Base-by-base conservation (phyloP, 176 grass and related monocot species). In the Phoenix roebelenii region DNA sequence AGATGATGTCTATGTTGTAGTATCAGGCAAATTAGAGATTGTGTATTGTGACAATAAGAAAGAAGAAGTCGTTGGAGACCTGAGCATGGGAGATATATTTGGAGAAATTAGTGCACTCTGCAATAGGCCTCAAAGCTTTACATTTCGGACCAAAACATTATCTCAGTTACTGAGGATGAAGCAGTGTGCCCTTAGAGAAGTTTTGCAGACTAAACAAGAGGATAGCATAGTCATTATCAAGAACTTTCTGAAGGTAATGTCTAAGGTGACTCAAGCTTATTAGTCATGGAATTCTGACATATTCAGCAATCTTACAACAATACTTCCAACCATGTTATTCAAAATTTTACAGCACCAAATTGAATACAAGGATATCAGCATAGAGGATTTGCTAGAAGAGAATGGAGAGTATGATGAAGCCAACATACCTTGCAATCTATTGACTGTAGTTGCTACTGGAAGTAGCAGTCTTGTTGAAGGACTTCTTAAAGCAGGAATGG, bases 141-240 rank as follows among this genome's bases (percentile, higher is more conserved):
- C 93, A 28, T 88, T 97, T 32, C 78, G 87, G 50, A 85, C 93
- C 2, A 78, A 72, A 80, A 91, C 84, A 44, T 68, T 97, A 5
- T 80, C 82, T 71, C 93, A 97, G 74, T 84, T 97, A 25, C 72
- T 97, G 19, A 24, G 93, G 66, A 55, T 97, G 16, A 91, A 85
- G 74, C 87, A 85, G 73, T 76, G 66, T 75, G 56, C 76, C 12
- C 87, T 97, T 29, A 88, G 78, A 80, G 87, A 97, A 74, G 84
- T 76, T 23, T 87, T 97, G 80, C 87, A 85, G 55, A 67, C 74
- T 66, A 76, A 85, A 59, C 87, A 77, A 35, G 84, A 80, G 23
- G 93, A 97, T 73, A 87, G 84, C 51, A 72, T 88, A 22, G 16
- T 78, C 60, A 71, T 96, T 78, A 88, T 97, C 74, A 83, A 67